Evolutionary conservation across 108 stramenopile genomes (phyloP).

Genomic region (Aurantiochytrium sp.): DNA sequence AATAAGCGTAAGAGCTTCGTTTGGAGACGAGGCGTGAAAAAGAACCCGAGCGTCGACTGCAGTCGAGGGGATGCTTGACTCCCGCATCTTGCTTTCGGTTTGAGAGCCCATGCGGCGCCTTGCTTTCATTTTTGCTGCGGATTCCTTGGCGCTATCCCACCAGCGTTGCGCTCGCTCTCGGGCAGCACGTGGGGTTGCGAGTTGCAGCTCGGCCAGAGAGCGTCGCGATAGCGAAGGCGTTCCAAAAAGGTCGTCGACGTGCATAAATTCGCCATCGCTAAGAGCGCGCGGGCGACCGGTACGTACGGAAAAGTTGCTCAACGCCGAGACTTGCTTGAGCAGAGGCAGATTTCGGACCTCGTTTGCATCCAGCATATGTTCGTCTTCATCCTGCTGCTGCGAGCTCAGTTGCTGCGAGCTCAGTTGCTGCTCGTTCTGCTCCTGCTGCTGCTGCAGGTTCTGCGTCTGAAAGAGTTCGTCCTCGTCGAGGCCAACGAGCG

Average conservation of each 20-base stretch:
- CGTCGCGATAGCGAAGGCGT: neutral
- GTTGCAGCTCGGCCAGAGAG: neutral
- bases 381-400: no score
- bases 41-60: neutral
- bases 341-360: no score
- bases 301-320: no score
- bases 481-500: neutral
- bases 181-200: neutral
- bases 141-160: neutral
- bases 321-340: no score
- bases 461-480: neutral
- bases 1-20: neutral
- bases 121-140: neutral
- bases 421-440: neutral
- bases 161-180: neutral
- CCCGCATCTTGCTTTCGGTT: neutral
- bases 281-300: neutral
- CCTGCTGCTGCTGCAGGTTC: neutral
- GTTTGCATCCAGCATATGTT: no score
- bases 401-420: no score
- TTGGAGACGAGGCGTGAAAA: neutral
- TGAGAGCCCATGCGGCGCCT: neutral
- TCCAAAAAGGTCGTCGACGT: neutral
- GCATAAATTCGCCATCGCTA: neutral
- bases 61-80: neutral